Evolutionary conservation across 106 monocot species (phyloP).

Genomic region (Phalaenopsis aphrodite): DNA sequence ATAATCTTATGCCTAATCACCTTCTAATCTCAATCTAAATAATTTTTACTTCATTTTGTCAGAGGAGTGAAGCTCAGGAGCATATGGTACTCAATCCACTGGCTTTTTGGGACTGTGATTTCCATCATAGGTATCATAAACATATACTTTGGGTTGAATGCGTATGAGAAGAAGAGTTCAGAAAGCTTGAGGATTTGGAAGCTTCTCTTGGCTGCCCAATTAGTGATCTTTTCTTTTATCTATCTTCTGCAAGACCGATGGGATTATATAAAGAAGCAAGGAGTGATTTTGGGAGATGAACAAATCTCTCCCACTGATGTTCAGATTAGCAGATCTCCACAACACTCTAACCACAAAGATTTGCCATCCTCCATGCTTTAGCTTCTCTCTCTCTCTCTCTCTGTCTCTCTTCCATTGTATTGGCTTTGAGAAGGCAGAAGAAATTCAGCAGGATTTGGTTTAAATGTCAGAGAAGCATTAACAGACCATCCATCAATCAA

Average conservation of each 20-base stretch:
- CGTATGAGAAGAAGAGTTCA: slow-evolving; percentile 44
- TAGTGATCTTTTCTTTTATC: slow-evolving; percentile 37
- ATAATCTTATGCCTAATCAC: no score
- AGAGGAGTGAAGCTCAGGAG: slow-evolving; percentile 61
- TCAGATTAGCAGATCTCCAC: slow-evolving; percentile 20
- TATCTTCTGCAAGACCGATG: slow-evolving; percentile 67
- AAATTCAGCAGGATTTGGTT: no score
- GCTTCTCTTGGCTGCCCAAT: slow-evolving; percentile 45
- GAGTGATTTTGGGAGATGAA: slow-evolving; percentile 34
- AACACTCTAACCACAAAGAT: slow-evolving; percentile 17
- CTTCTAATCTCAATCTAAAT: no score
- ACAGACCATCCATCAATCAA: no score
- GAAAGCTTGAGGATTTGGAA: slow-evolving; percentile 46
- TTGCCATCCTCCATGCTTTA: not conserved
- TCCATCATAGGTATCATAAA: slow-evolving; percentile 43
- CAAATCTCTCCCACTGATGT: slow-evolving; percentile 39
- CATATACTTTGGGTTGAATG: slow-evolving; percentile 55
- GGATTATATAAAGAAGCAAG: slow-evolving; percentile 55
- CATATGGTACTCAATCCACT: slow-evolving; percentile 65
- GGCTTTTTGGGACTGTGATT: slow-evolving; percentile 55
- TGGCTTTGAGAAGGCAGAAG: no score
- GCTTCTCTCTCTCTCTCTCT: not conserved
- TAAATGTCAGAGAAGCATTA: no score
- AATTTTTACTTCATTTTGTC: not conserved
- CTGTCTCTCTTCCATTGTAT: no score